Percentiles rank a stretch among this genome's conserved stretches.
These are phyloP conservation scores for Tolypocladium capitatum DNA, from an alignment of 2,329 filamentous ascomycete species.

Conservation along the genomic window DNA sequence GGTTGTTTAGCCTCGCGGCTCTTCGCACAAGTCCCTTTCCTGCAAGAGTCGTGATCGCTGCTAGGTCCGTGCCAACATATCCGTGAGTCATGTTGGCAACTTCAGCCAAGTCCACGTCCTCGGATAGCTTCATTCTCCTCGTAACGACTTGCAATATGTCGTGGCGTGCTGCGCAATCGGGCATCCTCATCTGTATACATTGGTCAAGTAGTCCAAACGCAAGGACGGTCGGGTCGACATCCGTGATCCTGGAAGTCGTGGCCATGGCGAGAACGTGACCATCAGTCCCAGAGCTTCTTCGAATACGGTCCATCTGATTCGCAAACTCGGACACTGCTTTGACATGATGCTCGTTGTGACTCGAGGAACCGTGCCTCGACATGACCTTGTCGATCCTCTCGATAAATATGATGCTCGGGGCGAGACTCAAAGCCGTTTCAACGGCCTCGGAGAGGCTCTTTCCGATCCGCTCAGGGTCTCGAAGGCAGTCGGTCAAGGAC, in stretches of 20 bases:
- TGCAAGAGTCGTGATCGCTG: slow-evolving; percentile 42
- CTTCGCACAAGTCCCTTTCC: slow-evolving; percentile 23
- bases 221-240: slow-evolving; percentile 65
- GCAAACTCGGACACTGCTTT: slow-evolving; percentile 72
- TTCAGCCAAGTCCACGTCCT: slow-evolving; percentile 58
- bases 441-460: slow-evolving; percentile 26
- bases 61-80: slow-evolving; percentile 83
- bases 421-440: slow-evolving; percentile 73
- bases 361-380: slow-evolving; percentile 63
- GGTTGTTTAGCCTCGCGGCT: slow-evolving; percentile 16
- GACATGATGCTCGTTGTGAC: slow-evolving; percentile 80
- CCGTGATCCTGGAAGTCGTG: slow-evolving; percentile 80
- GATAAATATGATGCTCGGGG: slow-evolving; percentile 82
- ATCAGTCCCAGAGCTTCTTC: slow-evolving; percentile 51
- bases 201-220: slow-evolving; percentile 66
- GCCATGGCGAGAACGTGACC: slow-evolving; percentile 82
- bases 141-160: slow-evolving; percentile 67
- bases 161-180: slow-evolving; percentile 63
- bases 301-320: slow-evolving; percentile 75
- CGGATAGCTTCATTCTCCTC: slow-evolving; percentile 46
- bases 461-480: slow-evolving; percentile 24
- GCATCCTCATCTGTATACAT: slow-evolving; percentile 79
- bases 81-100: slow-evolving; percentile 80
- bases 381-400: slow-evolving; percentile 80
- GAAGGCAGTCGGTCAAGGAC: slow-evolving; percentile 27